Conservation (phyloP, 768 basidiomycete species). For the Hygrophorus pudorinus region DNA sequence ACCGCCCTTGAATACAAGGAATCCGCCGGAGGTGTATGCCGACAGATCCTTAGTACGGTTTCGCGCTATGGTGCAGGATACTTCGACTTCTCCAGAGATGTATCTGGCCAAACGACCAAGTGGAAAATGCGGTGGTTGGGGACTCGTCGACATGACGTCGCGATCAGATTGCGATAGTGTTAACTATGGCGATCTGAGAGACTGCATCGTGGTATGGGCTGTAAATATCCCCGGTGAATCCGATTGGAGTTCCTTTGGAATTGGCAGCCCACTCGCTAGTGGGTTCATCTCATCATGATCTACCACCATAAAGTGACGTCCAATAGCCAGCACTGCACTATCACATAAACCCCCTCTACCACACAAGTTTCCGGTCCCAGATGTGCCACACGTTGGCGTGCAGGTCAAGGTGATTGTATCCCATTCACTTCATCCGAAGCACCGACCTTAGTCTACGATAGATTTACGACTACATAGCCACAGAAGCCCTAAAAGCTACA, state of each 20-base stretch:
- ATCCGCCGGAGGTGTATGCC: slow-evolving; percentile 39
- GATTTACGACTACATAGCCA: slow-evolving; percentile 45
- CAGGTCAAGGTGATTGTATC: slow-evolving; percentile 53
- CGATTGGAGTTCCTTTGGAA: slow-evolving; percentile 37
- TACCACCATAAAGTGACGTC: not conserved
- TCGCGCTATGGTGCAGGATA: slow-evolving; percentile 76
- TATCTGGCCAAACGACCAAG: slow-evolving; percentile 44
- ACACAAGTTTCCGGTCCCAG: slow-evolving; percentile 59
- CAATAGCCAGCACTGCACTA: not conserved
- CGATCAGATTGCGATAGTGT: slow-evolving; percentile 20
- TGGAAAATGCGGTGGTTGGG: slow-evolving; percentile 66
- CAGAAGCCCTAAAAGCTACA: slow-evolving; percentile 44
- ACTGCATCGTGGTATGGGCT: slow-evolving; percentile 61
- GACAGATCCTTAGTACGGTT: slow-evolving; percentile 60
- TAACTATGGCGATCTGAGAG: slow-evolving; percentile 44
- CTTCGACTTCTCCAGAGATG: slow-evolving; percentile 61
- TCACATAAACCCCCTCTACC: slow-evolving; percentile 16
- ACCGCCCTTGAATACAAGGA: slow-evolving; percentile 36
- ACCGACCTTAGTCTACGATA: slow-evolving; percentile 17
- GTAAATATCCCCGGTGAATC: slow-evolving; percentile 64
- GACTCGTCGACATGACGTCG: slow-evolving; percentile 30
- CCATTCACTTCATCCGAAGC: not conserved
- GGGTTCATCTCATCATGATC: not conserved
- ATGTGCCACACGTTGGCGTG: slow-evolving; percentile 49
- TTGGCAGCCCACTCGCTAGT: slow-evolving; percentile 3